Conservation (phyloP, 805 yeast species). For the Ogataea naganishii region DNA sequence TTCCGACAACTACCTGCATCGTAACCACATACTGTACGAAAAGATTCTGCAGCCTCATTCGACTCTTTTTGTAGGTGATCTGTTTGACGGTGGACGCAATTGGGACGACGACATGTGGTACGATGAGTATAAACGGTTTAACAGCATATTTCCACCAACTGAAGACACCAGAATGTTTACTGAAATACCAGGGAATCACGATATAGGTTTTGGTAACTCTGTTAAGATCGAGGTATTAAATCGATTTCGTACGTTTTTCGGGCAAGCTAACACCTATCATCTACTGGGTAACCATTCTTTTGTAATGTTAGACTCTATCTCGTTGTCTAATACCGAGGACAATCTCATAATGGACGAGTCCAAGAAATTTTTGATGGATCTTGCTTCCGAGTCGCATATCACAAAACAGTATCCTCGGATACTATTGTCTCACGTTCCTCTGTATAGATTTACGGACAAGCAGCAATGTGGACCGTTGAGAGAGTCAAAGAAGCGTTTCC, state of each 20-base stretch:
- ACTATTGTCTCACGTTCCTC: constrained; percentile 80
- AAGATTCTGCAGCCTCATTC: constrained; percentile 60
- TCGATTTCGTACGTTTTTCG: constrained; percentile 68
- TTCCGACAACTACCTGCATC: constrained; percentile 71
- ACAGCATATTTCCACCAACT: constrained; percentile 51
- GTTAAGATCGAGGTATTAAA: constrained; percentile 46
- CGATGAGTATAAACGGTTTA: constrained; percentile 62
- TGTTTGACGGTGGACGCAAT: constrained; percentile 91
- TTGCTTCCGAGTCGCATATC: constrained; percentile 18
- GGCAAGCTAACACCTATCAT: constrained; percentile 49
- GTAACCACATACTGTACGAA: constrained; percentile 62
- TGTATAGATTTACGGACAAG: constrained; percentile 55
- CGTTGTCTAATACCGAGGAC: constrained; percentile 55
- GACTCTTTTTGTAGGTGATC: constrained; percentile 77
- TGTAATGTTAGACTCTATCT: constrained; percentile 74
- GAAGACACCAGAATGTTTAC: constrained; percentile 30
- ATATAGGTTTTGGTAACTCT: constrained; percentile 84
- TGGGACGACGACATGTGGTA: constrained; percentile 69
- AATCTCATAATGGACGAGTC: constrained; percentile 38
- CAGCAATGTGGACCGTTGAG: constrained; percentile 71
- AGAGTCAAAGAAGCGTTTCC: constrained; percentile 59
- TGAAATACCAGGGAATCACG: constrained; percentile 85
- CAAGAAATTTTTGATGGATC: constrained; percentile 36
- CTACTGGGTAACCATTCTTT: constrained; percentile 64
- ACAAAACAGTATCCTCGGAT: constrained; percentile 45